Evolutionary conservation across 805 yeast species (phyloP), one percentile per base, ranked within the genome.

Genomic region (Cyberlindnera euphorbiiphila): DNA sequence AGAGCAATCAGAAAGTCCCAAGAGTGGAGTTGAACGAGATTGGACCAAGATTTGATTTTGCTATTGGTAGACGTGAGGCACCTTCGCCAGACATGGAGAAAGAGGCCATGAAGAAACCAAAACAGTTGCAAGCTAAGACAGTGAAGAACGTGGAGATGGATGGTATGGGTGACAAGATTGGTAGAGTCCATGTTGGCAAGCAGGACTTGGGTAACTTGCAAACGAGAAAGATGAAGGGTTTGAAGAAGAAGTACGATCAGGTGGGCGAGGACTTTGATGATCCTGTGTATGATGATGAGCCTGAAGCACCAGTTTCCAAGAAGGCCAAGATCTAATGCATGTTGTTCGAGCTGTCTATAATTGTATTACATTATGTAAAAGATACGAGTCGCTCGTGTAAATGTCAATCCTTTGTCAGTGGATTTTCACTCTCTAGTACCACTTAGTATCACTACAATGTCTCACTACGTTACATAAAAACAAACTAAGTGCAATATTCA

Each of bases 191-290:
- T 61, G 84, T 93, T 64, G 97, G 96, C 65, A 81, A 81, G 62
- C 98, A 93, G 71, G 98, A 93, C 61, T 71, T 93, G 61, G 72
- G 76, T 58, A 81, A 81, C 62, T 64, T 93, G 60, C 98, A 93
- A 68, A 91, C 98, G 6, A 79, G 98, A 67, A 93, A 93, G 78
- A 87, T 93, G 96, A 93, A 93, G 74, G 98, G 98, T 61, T 72
- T 93, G 58, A 93, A 93, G 68, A 72, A 85, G 39, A 78, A 75
- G 60, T 89, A 73, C 53, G 96, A 89, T 60, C 96, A 86, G 64
- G 66, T 62, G 14, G 66, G 61, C 30, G 71, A 64, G 20, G 77
- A 74, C 28, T 42, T 42, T 30, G 81, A 72, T 35, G 77, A 69
- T 32, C 77, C 68, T 28, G 74, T 68, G 4, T 67, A 65, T 29